Percentiles rank a stretch among this genome's conserved stretches.
Conservation (phyloP, 805 yeast genomes). For the Helenozyma baotianmanensis region DNA sequence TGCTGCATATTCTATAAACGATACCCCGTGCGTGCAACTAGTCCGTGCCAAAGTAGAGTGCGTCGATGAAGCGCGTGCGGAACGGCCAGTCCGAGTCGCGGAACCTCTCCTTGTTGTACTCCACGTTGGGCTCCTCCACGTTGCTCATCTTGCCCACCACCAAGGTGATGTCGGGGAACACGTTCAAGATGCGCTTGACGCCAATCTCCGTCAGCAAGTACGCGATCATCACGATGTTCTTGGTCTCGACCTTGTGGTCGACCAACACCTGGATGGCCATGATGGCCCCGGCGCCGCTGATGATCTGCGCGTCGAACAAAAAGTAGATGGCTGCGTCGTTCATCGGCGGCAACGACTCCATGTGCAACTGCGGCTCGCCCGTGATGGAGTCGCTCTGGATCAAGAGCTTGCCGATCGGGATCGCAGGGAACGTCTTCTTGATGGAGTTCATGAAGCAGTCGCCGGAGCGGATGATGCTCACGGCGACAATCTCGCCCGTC, state of each 20-base stretch:
- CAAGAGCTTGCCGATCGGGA: constrained; percentile 74
- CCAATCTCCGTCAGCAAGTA: constrained; percentile 80
- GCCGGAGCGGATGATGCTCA: constrained; percentile 83
- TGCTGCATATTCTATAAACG: too few species aligned
- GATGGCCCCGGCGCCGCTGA: constrained; percentile 89
- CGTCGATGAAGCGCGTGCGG: constrained; percentile 65
- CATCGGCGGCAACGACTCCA: constrained; percentile 61
- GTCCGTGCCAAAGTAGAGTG: constrained; percentile 70
- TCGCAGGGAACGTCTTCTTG: constrained; percentile 70
- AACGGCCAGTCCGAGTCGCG: constrained; percentile 55
- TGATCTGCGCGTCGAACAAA: constrained; percentile 80
- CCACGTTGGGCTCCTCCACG: constrained; percentile 19
- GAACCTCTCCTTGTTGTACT: constrained; percentile 35
- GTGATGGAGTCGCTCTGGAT: constrained; percentile 85
- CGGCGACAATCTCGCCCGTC: constrained; percentile 57
- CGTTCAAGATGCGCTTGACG: constrained; percentile 63
- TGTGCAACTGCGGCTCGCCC: constrained; percentile 92
- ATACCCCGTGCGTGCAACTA: too few species aligned
- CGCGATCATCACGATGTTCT: constrained; percentile 62
- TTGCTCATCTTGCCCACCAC: constrained; percentile 65
- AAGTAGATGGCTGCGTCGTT: constrained; percentile 43
- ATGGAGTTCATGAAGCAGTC: constrained; percentile 85
- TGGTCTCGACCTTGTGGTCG: constrained; percentile 67
- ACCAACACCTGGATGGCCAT: constrained; percentile 88
- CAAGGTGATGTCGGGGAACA: constrained; percentile 65